Conservation (phyloP, 768 basidiomycete genomes). For the Leucogyrophana mollusca region DNA sequence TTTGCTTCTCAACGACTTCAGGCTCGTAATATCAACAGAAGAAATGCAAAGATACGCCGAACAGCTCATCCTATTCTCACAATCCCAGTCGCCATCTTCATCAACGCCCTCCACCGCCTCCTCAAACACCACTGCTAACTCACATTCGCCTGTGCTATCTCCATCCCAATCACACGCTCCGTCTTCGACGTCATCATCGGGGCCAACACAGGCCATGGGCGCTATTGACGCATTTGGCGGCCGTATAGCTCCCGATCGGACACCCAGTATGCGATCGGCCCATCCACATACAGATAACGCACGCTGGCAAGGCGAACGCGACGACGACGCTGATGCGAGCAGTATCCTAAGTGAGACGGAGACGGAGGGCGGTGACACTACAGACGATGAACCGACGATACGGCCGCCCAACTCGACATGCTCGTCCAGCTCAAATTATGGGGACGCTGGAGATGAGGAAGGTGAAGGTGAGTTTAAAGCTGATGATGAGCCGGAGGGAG, state of each 20-base stretch:
- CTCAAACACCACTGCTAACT: conserved; percentile 18
- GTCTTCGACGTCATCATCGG: conserved; percentile 19
- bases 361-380: conserved; percentile 56
- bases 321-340: conserved; percentile 26
- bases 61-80: conserved; percentile 75
- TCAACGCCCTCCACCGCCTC: conserved; percentile 16
- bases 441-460: conserved; percentile 6
- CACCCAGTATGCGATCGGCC: conserved; percentile 24
- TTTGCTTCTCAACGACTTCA: conserved; percentile 93
- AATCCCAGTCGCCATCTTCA: conserved; percentile 30
- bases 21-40: conserved; percentile 78
- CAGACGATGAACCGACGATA: conserved; percentile 85
- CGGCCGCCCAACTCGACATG: conserved; percentile 45
- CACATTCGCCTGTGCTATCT: no score
- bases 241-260: conserved; percentile 31
- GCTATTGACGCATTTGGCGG: conserved; percentile 54
- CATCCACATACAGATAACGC: background rate
- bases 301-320: conserved; percentile 12
- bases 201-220: conserved; percentile 50
- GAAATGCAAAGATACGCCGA: conserved; percentile 97
- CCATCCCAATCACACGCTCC: conserved; percentile 11
- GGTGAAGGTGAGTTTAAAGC: conserved; percentile 6
- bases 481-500: background rate
- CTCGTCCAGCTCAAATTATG: no score
- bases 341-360: conserved; percentile 43